Conservation (phyloP, 139 green algal genomes). For the Chlamydomonas sphaeroides region DNA sequence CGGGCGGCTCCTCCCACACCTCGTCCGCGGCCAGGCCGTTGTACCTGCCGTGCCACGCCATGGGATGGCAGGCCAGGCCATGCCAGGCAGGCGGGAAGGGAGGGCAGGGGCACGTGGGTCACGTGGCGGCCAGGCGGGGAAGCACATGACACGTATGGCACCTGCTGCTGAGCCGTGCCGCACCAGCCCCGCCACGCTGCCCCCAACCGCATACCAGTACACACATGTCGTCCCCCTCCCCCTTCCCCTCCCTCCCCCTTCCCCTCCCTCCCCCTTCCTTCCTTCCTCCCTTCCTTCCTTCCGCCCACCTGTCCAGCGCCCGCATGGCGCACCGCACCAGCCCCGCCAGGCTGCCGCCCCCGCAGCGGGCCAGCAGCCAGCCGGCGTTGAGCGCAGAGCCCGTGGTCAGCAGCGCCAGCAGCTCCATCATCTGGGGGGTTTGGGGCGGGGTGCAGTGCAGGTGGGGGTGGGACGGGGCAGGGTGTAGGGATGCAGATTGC, state of each 20-base stretch:
- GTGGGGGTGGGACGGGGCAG: not conserved
- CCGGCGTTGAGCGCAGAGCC: constrained; percentile 31
- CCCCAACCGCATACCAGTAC: too few species aligned
- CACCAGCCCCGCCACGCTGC: too few species aligned
- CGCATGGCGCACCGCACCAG: constrained; percentile 23
- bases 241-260: too few species aligned
- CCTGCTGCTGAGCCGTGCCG: too few species aligned
- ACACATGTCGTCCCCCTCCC: too few species aligned
- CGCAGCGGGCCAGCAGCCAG: constrained; percentile 41
- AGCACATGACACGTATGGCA: too few species aligned
- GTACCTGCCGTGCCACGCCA: not conserved
- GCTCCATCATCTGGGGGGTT: constrained; percentile 21
- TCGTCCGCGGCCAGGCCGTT: constrained; percentile 39
- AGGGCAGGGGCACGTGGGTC: too few species aligned
- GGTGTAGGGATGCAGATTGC: too few species aligned
- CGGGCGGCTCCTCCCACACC: constrained; percentile 43
- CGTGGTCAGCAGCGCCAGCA: constrained; percentile 47
- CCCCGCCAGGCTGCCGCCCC: not conserved
- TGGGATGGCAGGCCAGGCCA: too few species aligned
- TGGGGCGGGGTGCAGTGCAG: not conserved
- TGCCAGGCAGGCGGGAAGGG: too few species aligned
- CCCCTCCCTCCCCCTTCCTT: not conserved
- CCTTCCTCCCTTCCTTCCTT: not conserved
- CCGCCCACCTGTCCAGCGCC: constrained; percentile 15
- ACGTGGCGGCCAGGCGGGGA: too few species aligned